phyloP scores from a whole-genome alignment of 164 flowering plant genomes.

The Umbellularia californica region DNA sequence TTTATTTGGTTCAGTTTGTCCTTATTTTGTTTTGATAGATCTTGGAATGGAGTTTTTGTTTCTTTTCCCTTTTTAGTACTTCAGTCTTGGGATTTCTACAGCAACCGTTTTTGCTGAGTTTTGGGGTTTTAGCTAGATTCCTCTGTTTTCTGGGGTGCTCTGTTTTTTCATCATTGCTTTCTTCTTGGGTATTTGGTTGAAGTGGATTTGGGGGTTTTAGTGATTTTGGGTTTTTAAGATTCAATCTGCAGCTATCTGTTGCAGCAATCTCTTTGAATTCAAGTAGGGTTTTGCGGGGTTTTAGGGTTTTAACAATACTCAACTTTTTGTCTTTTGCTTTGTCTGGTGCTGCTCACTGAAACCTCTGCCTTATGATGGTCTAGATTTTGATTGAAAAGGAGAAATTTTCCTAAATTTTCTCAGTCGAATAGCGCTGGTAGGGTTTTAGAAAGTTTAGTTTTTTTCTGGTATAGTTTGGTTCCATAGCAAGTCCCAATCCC shows the following conservation, averaged over 20 bases:
- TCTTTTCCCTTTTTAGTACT: not conserved
- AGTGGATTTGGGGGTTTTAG: slow-evolving; percentile 5
- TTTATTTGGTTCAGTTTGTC: not conserved
- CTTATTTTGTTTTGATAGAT: not conserved
- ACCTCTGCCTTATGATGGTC: too few species aligned
- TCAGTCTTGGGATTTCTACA: too few species aligned
- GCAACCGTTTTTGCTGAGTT: not conserved
- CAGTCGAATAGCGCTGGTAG: too few species aligned
- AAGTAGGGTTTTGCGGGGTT: not conserved
- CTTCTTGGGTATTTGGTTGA: not conserved
- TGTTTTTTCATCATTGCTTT: not conserved
- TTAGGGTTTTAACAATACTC: not conserved
- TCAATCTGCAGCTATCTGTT: not conserved
- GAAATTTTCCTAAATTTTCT: too few species aligned
- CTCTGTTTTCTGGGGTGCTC: not conserved
- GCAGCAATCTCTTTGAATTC: not conserved
- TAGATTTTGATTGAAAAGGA: too few species aligned
- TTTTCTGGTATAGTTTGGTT: not conserved
- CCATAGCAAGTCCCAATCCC: not conserved
- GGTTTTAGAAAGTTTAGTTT: too few species aligned
- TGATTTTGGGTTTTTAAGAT: slow-evolving; percentile 3
- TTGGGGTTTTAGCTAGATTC: not conserved
- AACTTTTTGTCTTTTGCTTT: not conserved
- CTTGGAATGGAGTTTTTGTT: not conserved
- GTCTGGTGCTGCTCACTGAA: too few species aligned